Base-by-base conservation (phyloP, 768 basidiomycete genomes). In the Lactarius vividus region DNA sequence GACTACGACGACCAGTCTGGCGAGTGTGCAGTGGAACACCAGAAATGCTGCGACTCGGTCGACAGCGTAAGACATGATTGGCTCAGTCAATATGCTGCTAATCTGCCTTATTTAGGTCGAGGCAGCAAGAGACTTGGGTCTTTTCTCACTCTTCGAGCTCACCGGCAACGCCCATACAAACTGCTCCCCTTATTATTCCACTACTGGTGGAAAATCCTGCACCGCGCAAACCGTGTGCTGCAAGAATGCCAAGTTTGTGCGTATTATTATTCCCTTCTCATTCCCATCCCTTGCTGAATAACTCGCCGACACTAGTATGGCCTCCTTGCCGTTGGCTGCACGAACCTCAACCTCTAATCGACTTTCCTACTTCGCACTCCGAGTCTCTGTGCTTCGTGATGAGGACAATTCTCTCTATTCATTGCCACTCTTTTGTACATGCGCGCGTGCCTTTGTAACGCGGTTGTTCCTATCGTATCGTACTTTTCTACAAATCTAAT, bases 401-500 rank as follows among this genome's bases (percentile, higher is more conserved):
- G 39, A 37, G 55, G 26, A 61, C n/a, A 61, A 35, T 53, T 62
- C 65, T 61, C 31, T 66, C 65, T 53, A 57, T 66, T 42, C 52
- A 58, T 39, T 46, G 18, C 28, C 65, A 53, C 52, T 66, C 65
- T 58, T 66, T 66, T 66, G 55, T 46, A 62, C 29, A 35, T 9
- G 1, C 35, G 40, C 42, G 7, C 29, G 7, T 28, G 11, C 10
- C 7, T 55, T 18, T 35, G 49, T 18, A 33, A 26, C 62, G 42
- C 15, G 13, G 46, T 58, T 54, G 54, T 56, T 46, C 33, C 61
- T 42, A 49, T 26, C n/a, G 49, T 52, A 26, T 26, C 26, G 26
- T 26, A 52, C 49, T 26, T 52, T 52, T 52, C 23, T 26, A 52
- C 23, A 52, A 44, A 52, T 52, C 49, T 52, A 52, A 52, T 52